Evolutionary conservation across 2,329 filamentous ascomycete genomes (phyloP), one percentile per base, ranked within the genome.

Genomic region (Colletotrichum liriopes): DNA sequence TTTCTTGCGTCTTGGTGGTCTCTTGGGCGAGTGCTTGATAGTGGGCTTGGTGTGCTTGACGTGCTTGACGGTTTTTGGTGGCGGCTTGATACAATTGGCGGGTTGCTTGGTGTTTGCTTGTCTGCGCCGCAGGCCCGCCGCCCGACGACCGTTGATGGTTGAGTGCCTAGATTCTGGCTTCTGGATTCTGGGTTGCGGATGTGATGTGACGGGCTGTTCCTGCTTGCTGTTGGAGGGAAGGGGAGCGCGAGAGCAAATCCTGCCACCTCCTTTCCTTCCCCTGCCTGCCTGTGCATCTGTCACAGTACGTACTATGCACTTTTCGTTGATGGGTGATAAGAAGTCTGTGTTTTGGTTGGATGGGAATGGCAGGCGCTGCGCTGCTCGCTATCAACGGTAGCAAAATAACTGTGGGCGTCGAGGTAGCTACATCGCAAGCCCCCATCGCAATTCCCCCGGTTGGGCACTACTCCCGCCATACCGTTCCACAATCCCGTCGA

Each of bases 81-180:
- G 56, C 43, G 35, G 41, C 20, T 61, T 61, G 55, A 29, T 54
- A 37, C 49, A 26, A 43, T 64, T 54, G 49, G 49, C 49, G 35
- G 32, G 61, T 18, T 43, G 37, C 61, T 52, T 64, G 35, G 37
- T 64, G 16, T 41, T 64, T 64, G 61, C 61, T 54, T 35, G 49
- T 43, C 37, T 32, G 37, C 26, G 49, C 37, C 35, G 37, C 61
- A 64, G n/a, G 32, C 26, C 29, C 32, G 32, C 23, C 7, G 20
- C 18, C 20, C 43, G 29, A 23, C 45, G 29, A 62, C 32, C 12
- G 16, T n/a, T 60, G n/a, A 29, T 51, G 43, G 20, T 62, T 26
- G n/a, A 52, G 23, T 12, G 37, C 14, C 41, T 18, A 2, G 23
- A 26, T 26, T 26, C 23, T 26, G 23, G 23, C 1, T 26, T 26